Base-by-base conservation (phyloP, 306 rosid genomes). In the Cucurbita moschata region DNA sequence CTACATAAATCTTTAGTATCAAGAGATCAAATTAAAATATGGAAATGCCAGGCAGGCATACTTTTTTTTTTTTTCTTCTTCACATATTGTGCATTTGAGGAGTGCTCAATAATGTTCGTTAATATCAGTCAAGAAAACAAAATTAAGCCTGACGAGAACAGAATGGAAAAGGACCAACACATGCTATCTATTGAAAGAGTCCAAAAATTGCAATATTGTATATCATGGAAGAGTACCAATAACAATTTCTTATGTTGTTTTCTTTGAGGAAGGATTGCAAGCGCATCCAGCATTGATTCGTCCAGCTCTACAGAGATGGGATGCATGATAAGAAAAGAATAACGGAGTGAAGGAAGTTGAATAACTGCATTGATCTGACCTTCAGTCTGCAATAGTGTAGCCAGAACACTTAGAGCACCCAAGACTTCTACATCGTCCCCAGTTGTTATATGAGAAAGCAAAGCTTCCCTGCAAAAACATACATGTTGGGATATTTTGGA, bases 181-280 rank as follows among this genome's bases (percentile, higher is more conserved):
- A 49, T 49, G 15, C 59, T 69, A 69, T 47, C 23, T 49, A 69
- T 30, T 49, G 26, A 53, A 49, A 47, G 51, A 43, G 54, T 8
- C 68, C 19, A 21, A 21, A 21, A 21, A 21, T 21, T 21, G 23
- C 23, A 21, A 21, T 21, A 21, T 21, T 40, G 50, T 65, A 71
- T 75, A 52, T 52, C 51, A 16, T 46, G 57, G 71, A 71, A 39
- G 37, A 81, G 67, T 87, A 94, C 98, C 96, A 94, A 81, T 74
- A 93, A 69, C 55, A 87, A 89, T 81, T 89, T 90, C 85, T 94
- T 94, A 63, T 94, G 96, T 56, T 94, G 88, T 79, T 88, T 88
- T 65, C 98, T 93, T 75, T 87, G 97, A 19, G 98, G 98, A 82
- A 94, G 98, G 73, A 94, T 89, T 76, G 97, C 98, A 68, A 94